Evolutionary conservation across 306 rosid species (phyloP), one percentile per base, ranked within the genome.

Genomic region (Cucumis sativus): DNA sequence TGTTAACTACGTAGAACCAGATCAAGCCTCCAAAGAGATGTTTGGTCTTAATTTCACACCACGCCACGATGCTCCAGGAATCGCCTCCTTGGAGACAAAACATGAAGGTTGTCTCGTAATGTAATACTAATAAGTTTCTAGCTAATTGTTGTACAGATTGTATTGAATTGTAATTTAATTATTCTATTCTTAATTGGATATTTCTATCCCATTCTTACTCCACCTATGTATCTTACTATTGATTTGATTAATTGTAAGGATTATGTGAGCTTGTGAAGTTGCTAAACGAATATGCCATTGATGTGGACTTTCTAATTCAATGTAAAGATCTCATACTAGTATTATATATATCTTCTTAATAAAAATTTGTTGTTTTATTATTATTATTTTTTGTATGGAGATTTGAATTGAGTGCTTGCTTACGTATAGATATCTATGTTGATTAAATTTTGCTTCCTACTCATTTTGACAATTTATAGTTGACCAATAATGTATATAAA

Each of bases 1-100:
- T 80, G 88, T 92, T 49, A 92, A 97, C 47, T 81, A 84, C 11
- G 92, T 90, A 49, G 90, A 89, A 83, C 96, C 99, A 41, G 88
- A 88, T 23, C 85, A 79, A 25, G 99, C 99, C 28, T 90, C 86
- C 85, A 96, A 86, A 93, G 99, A 92, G 86, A 92, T 96, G 99
- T 96, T 96, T 83, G 99, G 97, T 13, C 99, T 96, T 78, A 92
- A 89, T 87, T 92, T 96, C 82, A 82, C 91, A n/a, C 96, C 97
- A 43, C 2, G 43, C 0, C 80, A 3, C 7, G 16, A 47, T 47
- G 16, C 59, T 11, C 11, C n/a, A 30, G 33, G 57, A 33, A 49
- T 45, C 57, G 1, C 25, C 52, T 28, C 73, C 49, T 72, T 51
- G 28, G 45, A 72, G 45, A 72, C 77, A 3, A 70, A 51, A 8